A percentile compares a stretch with the other conserved stretches of the same genome.
These are phyloP conservation scores for Gossypium lobatum DNA, from an alignment of 441 rosid species.

Conservation along the genomic window DNA sequence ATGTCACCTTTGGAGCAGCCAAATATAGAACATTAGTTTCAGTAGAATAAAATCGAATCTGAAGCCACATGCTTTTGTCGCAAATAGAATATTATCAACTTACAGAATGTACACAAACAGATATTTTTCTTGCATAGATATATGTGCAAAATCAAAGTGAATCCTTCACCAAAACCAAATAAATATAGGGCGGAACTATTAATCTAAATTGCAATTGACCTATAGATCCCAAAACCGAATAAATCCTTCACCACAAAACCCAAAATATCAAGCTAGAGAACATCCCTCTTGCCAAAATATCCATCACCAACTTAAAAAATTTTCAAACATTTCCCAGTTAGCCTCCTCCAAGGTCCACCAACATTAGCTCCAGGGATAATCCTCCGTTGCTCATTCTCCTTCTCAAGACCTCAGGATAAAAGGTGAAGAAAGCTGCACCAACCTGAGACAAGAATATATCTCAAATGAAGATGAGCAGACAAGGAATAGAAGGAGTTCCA, in stretches of 20 bases:
- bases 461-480: conserved; percentile 34
- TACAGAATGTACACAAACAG: neutral
- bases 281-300: conserved; percentile 12
- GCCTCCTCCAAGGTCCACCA: conserved; percentile 17
- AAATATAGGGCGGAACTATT: neutral
- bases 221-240: conserved; percentile 9
- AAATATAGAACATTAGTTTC: neutral
- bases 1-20: neutral
- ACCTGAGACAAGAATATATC: conserved; percentile 49
- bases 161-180: neutral
- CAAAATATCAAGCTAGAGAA: conserved; percentile 1
- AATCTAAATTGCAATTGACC: conserved; percentile 2
- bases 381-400: conserved; percentile 25
- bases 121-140: neutral
- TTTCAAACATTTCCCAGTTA: conserved; percentile 11
- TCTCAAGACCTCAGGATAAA: conserved; percentile 42
- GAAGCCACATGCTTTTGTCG: neutral
- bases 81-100: neutral
- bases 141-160: neutral
- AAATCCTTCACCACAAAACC: conserved; percentile 16
- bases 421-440: conserved; percentile 34
- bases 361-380: conserved; percentile 25
- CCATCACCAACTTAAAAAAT: conserved; percentile 20
- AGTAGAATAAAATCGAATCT: neutral
- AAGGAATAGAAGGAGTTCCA: conserved; percentile 30